Base-by-base conservation (phyloP, 106 monocot species). In the Dendrobium officinale region DNA sequence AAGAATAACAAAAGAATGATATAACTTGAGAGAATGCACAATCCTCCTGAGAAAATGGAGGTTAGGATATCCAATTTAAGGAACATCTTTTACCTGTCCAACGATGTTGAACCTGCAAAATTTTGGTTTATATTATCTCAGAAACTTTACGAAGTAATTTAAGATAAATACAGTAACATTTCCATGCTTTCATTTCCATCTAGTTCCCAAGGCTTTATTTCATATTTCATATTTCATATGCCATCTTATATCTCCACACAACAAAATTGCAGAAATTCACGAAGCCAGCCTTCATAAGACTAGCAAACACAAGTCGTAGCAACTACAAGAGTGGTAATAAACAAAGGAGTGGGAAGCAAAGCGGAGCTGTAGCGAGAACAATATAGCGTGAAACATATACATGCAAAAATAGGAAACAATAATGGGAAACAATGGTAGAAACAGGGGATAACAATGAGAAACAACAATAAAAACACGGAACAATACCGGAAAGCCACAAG, bases 91-190 rank as follows among this genome's bases (percentile, higher is more conserved):
- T 74, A 74, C 74, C 74, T 74, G 74, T 11, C 74, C 74, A 74
- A 74, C 74, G 29, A 74, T 73, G 20, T 73, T 73, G 19, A 73
- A 73, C 73, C 73, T 73, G 73, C 73, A 42, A 74, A 74, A 44
- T 42, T 42, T 42, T 44, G 43, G 44, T 17, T 70, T 70, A 15
- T 7, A 74, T 44, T 44, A 74, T 74, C 42, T 74, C 42, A 70
- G 33, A 74, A 74, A 70, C 70, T 33, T 67, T 70, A 70, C 15
- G 70, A 37, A 70, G 33, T 33, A 37, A 37, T 37, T 15, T 70
- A 22, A 15, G 33, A 70, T 70, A 13, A 70, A 70, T 37, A 70
- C 33, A 70, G 37, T 22, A 15, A 37, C 29, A 70, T 70, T 20
- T 33, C 33, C 70, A 31, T 70, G 37, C 1, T 70, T 70, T 70